Percentiles rank a stretch among this genome's conserved stretches.
These are phyloP conservation scores for Hypoxylon sp. DNA, from an alignment of 2,329 filamentous ascomycete genomes.

Conservation along the genomic window DNA sequence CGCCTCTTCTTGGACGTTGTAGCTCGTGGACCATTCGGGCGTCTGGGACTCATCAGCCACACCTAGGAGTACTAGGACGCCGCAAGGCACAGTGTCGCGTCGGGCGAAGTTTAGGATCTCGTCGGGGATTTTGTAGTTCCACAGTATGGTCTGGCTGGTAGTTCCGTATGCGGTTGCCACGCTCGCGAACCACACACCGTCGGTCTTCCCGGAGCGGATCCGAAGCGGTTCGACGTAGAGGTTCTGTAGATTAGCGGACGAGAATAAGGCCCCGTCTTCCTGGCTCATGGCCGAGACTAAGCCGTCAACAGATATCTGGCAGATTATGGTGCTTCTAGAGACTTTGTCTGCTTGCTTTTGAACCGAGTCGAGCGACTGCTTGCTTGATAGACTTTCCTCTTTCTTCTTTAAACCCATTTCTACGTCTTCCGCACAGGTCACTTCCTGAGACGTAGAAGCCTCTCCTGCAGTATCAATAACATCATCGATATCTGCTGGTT, in stretches of 20 bases:
- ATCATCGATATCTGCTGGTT: slow-evolving; percentile 5
- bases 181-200: slow-evolving; percentile 71
- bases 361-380: slow-evolving; percentile 57
- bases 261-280: slow-evolving; percentile 49
- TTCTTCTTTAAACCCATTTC: slow-evolving; percentile 28
- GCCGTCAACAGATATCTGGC: slow-evolving; percentile 65
- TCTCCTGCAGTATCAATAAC: slow-evolving; percentile 19
- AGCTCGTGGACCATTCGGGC: slow-evolving; percentile 67
- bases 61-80: slow-evolving; percentile 69
- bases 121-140: slow-evolving; percentile 72
- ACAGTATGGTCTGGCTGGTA: slow-evolving; percentile 68
- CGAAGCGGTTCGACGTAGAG: slow-evolving; percentile 66
- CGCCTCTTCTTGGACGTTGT: slow-evolving; percentile 56
- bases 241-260: slow-evolving; percentile 54
- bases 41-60: slow-evolving; percentile 66
- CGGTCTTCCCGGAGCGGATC: slow-evolving; percentile 53
- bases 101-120: slow-evolving; percentile 66
- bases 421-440: slow-evolving; percentile 13
- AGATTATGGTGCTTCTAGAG: slow-evolving; percentile 58
- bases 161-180: slow-evolving; percentile 70
- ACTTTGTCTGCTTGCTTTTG: slow-evolving; percentile 53
- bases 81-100: slow-evolving; percentile 70
- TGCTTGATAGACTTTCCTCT: slow-evolving; percentile 37
- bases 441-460: slow-evolving; percentile 35
- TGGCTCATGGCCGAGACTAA: slow-evolving; percentile 63